Percentiles rank a stretch among this genome's conserved stretches.
These are phyloP conservation scores for Nemania sp. DNA, from an alignment of 2,329 filamentous ascomycete genomes.

Conservation along the genomic window DNA sequence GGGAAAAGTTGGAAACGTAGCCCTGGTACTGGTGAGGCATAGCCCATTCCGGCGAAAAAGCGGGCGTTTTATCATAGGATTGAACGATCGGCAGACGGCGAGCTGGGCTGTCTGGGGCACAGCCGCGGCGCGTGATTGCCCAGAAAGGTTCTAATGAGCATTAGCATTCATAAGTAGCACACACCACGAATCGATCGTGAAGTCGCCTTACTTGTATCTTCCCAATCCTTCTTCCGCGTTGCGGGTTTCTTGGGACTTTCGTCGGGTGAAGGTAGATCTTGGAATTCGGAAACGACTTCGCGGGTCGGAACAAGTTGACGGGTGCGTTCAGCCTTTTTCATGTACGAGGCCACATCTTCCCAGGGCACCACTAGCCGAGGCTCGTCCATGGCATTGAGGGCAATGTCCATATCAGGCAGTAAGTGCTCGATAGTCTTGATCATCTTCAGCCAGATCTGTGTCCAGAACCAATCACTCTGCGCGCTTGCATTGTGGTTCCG, in stretches of 20 bases:
- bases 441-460: slow-evolving; percentile 58
- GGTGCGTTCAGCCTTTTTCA: slow-evolving; percentile 56
- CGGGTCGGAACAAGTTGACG: slow-evolving; percentile 48
- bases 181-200: not conserved
- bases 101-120: slow-evolving; percentile 64
- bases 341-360: slow-evolving; percentile 60
- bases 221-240: slow-evolving; percentile 51
- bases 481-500: slow-evolving; percentile 56
- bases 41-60: slow-evolving; percentile 50
- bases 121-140: slow-evolving; percentile 61
- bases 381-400: slow-evolving; percentile 69
- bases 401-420: slow-evolving; percentile 69
- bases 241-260: slow-evolving; percentile 42
- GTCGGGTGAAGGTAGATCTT: slow-evolving; percentile 45
- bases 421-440: slow-evolving; percentile 56
- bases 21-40: slow-evolving; percentile 57
- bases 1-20: slow-evolving; percentile 64
- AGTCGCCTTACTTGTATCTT: slow-evolving; percentile 49
- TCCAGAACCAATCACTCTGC: slow-evolving; percentile 61
- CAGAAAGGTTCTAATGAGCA: slow-evolving; percentile 53
- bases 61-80: slow-evolving; percentile 49
- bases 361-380: slow-evolving; percentile 65
- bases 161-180: not conserved
- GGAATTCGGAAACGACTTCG: slow-evolving; percentile 50
- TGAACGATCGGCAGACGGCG: slow-evolving; percentile 50